These are phyloP conservation scores for Plasmopara muralis DNA, from an alignment of 352 stramenopile species.

Conservation along the genomic window DNA sequence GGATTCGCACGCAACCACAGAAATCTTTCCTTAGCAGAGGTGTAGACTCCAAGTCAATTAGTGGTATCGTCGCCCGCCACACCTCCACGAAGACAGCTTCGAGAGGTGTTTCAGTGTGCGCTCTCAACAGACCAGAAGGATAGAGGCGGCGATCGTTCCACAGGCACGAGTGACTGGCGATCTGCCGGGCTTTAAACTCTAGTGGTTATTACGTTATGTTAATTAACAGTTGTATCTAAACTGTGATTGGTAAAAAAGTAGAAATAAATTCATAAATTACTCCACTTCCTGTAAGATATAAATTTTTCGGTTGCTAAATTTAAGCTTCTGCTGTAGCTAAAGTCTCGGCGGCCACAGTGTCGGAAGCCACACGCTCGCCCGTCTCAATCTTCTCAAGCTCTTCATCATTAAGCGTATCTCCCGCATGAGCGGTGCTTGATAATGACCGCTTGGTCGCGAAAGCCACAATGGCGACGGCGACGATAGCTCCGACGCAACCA, in stretches of 20 bases:
- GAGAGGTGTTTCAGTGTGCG: too few relatives aligned
- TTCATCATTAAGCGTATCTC: constrained; percentile 13
- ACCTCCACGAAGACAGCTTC: background rate
- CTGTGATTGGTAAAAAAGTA: background rate
- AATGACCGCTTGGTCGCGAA: constrained; percentile 22
- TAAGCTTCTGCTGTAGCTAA: constrained; percentile 17
- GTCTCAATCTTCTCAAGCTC: constrained; percentile 16
- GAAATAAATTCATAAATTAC: too few relatives aligned
- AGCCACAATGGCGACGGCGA: constrained; percentile 21
- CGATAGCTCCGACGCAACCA: constrained; percentile 25
- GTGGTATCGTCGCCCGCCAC: background rate
- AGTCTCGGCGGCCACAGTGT: constrained; percentile 11
- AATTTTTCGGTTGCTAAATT: background rate
- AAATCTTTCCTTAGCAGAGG: constrained; percentile 3
- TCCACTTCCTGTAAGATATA: too few relatives aligned
- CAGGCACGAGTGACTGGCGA: constrained; percentile 1
- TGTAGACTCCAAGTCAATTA: background rate
- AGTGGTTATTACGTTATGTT: too few relatives aligned
- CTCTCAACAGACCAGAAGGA: too few relatives aligned
- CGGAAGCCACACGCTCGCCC: constrained; percentile 15
- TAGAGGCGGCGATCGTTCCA: too few relatives aligned
- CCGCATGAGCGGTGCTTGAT: constrained; percentile 7
- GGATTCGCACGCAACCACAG: constrained; percentile 1
- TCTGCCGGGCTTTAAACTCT: background rate
- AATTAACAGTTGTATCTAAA: too few relatives aligned